Percentiles rank a stretch among this genome's conserved stretches.
These are phyloP conservation scores for Leishmania martiniquensis DNA, from an alignment of 208 protist genomes.

Conservation along the genomic window DNA sequence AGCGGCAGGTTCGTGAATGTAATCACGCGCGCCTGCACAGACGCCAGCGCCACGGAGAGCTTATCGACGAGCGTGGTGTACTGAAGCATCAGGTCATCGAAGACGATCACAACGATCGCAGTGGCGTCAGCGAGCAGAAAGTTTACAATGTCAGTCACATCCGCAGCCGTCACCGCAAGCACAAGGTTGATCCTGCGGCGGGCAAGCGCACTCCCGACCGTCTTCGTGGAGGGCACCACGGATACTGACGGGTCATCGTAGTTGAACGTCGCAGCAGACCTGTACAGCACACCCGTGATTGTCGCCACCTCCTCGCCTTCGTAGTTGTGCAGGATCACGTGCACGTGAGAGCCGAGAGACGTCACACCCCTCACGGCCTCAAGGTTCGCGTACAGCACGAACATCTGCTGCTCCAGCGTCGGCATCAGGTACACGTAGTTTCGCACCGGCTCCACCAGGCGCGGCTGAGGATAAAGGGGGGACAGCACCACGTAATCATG, in stretches of 20 bases:
- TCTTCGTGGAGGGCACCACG: background rate
- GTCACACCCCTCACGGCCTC: background rate
- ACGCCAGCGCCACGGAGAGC: conserved; percentile 13
- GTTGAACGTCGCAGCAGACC: conserved; percentile 14
- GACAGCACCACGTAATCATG: background rate
- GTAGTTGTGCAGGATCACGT: conserved; percentile 18
- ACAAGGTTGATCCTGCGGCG: background rate
- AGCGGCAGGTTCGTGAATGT: conserved; percentile 46
- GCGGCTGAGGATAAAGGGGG: background rate
- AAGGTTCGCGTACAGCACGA: conserved; percentile 29
- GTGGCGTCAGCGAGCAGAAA: conserved; percentile 21
- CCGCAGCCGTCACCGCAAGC: conserved; percentile 12
- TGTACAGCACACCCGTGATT: conserved; percentile 6
- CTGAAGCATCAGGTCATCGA: conserved; percentile 39
- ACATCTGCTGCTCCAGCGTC: conserved; percentile 61
- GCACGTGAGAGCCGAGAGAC: background rate
- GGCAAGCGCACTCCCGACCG: background rate
- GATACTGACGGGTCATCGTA: background rate
- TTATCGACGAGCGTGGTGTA: conserved; percentile 25
- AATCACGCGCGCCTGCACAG: conserved; percentile 32
- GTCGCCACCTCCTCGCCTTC: background rate
- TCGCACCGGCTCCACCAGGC: background rate
- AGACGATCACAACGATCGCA: conserved; percentile 32
- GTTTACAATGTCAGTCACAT: too few relatives aligned
- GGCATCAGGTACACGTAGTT: conserved; percentile 26